phyloP scores from a whole-genome alignment of 805 yeast genomes.

The Lachancea fermentati region DNA sequence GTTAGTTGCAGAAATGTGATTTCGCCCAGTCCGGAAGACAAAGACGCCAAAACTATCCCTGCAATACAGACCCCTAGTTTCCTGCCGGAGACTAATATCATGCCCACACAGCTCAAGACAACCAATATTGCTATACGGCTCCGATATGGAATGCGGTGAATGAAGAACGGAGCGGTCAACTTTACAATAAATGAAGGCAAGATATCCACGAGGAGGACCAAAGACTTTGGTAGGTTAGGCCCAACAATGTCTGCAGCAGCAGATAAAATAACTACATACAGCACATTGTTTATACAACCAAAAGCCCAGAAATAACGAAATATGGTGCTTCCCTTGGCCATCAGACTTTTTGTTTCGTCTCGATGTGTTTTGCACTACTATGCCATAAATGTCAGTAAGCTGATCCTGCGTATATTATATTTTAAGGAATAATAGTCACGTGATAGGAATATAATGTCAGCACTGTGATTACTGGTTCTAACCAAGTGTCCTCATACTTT shows the following conservation, averaged over 20 bases:
- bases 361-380: too few species aligned
- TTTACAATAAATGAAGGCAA: conserved; percentile 75
- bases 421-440: too few species aligned
- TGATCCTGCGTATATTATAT: too few species aligned
- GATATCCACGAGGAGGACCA: conserved; percentile 81
- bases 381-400: too few species aligned
- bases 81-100: conserved; percentile 50
- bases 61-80: conserved; percentile 40
- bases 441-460: too few species aligned
- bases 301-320: conserved; percentile 68
- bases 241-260: conserved; percentile 94
- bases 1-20: conserved; percentile 82
- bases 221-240: conserved; percentile 72
- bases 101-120: conserved; percentile 59
- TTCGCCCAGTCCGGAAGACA: conserved; percentile 88
- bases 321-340: conserved; percentile 11
- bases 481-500: too few species aligned
- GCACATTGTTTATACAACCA: conserved; percentile 81
- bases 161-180: conserved; percentile 69
- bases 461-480: too few species aligned
- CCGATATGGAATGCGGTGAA: conserved; percentile 58
- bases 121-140: conserved; percentile 52
- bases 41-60: conserved; percentile 76
- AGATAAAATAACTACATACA: conserved; percentile 84
- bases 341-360: not conserved